Conservation (phyloP, 106 monocot species). For the Gastrodia elata region DNA sequence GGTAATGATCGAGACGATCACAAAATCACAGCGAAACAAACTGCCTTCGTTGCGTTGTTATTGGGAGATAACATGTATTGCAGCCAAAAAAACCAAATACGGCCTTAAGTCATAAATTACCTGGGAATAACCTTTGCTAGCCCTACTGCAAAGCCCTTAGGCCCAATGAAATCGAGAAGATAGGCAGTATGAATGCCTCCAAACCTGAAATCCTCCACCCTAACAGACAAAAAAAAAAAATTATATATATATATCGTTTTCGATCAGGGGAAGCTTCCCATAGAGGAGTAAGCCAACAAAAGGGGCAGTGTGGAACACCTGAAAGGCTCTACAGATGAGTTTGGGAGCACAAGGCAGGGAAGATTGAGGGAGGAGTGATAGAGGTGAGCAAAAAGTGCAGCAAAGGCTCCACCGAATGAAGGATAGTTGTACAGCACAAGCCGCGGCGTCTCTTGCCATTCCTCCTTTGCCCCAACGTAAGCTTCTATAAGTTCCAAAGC, state of each 20-base stretch:
- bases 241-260: background rate
- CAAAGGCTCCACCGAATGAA: slow-evolving; percentile 52
- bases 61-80: no score
- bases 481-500: slow-evolving; percentile 38
- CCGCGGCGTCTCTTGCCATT: background rate
- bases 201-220: slow-evolving; percentile 43
- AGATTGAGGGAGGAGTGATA: slow-evolving; percentile 39
- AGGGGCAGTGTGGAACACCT: slow-evolving; percentile 18
- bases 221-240: slow-evolving; percentile 5
- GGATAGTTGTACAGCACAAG: slow-evolving; percentile 83
- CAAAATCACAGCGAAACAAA: no score
- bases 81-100: no score
- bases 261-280: background rate
- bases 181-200: slow-evolving; percentile 49
- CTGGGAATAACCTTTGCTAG: slow-evolving; percentile 42
- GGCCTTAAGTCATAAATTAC: slow-evolving; percentile 21
- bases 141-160: slow-evolving; percentile 37
- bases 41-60: no score
- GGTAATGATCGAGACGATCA: no score
- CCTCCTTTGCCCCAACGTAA: slow-evolving; percentile 3
- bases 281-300: background rate
- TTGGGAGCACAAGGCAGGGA: slow-evolving; percentile 53
- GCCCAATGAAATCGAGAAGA: slow-evolving; percentile 74
- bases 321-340: slow-evolving; percentile 69
- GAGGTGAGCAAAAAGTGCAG: slow-evolving; percentile 65